Percentiles rank a stretch among this genome's conserved stretches.
phyloP scores from a whole-genome alignment of 2,329 filamentous ascomycete genomes.

The Penicillium sp. region DNA sequence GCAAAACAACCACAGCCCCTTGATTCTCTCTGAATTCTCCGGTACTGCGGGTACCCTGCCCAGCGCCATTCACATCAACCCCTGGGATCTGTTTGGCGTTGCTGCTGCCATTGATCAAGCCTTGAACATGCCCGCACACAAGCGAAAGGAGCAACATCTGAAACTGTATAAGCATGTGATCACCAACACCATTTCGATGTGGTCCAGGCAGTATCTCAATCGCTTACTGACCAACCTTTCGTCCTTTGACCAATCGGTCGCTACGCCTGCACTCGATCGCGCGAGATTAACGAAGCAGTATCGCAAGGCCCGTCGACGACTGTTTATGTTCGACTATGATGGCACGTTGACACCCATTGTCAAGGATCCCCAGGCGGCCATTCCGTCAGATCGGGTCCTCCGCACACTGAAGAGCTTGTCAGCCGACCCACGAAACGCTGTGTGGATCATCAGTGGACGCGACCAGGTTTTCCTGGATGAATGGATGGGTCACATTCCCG shows the following conservation, averaged over 20 bases:
- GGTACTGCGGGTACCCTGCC: slow-evolving; percentile 82
- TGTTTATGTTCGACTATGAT: slow-evolving; percentile 99
- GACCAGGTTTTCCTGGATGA: slow-evolving; percentile 88
- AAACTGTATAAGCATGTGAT: slow-evolving; percentile 80
- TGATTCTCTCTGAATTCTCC: slow-evolving; percentile 95
- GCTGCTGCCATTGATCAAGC: slow-evolving; percentile 79
- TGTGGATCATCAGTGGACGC: slow-evolving; percentile 98
- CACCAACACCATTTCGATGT: slow-evolving; percentile 78
- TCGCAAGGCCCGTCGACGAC: slow-evolving; percentile 66
- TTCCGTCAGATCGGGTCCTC: slow-evolving; percentile 80
- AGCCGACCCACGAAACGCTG: slow-evolving; percentile 73
- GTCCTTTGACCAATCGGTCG: slow-evolving; percentile 68
- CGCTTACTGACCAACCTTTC: slow-evolving; percentile 76
- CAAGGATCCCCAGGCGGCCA: slow-evolving; percentile 79
- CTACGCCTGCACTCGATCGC: slow-evolving; percentile 78
- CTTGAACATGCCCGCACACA: slow-evolving; percentile 66
- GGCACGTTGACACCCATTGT: slow-evolving; percentile 95
- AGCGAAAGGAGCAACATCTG: slow-evolving; percentile 65
- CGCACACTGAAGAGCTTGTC: slow-evolving; percentile 75
- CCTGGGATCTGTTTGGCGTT: slow-evolving; percentile 84
- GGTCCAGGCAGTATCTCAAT: slow-evolving; percentile 76
- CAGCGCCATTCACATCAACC: slow-evolving; percentile 92
- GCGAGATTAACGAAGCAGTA: slow-evolving; percentile 70
- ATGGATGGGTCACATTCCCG: slow-evolving; percentile 84
- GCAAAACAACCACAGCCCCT: slow-evolving; percentile 75